phyloP scores from a whole-genome alignment of 2,329 filamentous ascomycete genomes.

The Raffaelea albimanens region DNA sequence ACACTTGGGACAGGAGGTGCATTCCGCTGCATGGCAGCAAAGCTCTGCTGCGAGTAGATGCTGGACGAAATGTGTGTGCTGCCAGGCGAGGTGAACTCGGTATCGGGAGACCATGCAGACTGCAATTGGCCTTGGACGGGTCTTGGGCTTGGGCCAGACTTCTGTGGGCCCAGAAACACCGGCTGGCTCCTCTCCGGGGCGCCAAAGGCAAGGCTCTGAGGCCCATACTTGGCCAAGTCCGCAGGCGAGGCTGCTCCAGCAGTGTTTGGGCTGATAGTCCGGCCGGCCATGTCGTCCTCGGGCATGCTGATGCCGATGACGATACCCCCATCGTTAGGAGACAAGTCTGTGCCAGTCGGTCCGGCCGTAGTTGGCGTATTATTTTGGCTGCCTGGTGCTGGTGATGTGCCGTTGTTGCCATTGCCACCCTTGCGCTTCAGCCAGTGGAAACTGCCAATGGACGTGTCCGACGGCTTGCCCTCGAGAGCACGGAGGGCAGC shows the following conservation, averaged over 20 bases:
- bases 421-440: constrained; percentile 31
- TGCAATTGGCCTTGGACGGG: constrained; percentile 29
- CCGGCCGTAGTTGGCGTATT: constrained; percentile 4
- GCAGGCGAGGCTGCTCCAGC: constrained; percentile 30
- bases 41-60: constrained; percentile 48
- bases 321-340: constrained; percentile 61
- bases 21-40: constrained; percentile 21
- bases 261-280: constrained; percentile 42
- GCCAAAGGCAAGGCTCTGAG: too few species aligned
- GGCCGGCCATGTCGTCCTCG: constrained; percentile 35
- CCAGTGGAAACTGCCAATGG: constrained; percentile 50
- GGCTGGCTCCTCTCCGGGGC: too few species aligned
- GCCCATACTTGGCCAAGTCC: constrained; percentile 17
- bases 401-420: constrained; percentile 19
- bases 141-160: constrained; percentile 13
- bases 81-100: constrained; percentile 39
- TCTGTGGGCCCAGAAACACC: not conserved
- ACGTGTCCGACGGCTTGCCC: constrained; percentile 42
- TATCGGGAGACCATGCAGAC: constrained; percentile 54
- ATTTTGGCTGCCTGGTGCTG: constrained; percentile 2
- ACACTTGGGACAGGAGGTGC: constrained; percentile 53
- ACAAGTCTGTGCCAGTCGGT: constrained; percentile 40
- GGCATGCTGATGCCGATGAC: constrained; percentile 62
- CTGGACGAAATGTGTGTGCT: constrained; percentile 43
- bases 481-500: constrained; percentile 51